Conservation (phyloP, 768 basidiomycete genomes). For the Pleurotus citrinopileatus region DNA sequence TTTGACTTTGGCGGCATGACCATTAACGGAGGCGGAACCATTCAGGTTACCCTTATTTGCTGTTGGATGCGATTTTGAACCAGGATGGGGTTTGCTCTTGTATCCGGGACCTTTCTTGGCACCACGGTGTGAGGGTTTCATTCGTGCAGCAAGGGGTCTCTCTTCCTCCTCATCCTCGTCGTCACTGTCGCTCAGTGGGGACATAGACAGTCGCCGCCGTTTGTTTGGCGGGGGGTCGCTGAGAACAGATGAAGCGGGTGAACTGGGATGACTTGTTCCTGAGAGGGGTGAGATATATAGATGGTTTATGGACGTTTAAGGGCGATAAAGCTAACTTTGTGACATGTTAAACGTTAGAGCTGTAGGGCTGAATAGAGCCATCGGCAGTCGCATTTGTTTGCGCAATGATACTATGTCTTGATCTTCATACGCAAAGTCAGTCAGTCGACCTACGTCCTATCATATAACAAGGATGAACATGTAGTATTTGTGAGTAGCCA, state of each 20-base stretch:
- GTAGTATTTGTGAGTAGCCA: constrained; percentile 5
- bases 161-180: constrained; percentile 58
- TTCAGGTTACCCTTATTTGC: constrained; percentile 37
- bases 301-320: not conserved
- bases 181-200: constrained; percentile 51
- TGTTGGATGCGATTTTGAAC: constrained; percentile 37
- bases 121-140: constrained; percentile 33
- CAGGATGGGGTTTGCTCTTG: constrained; percentile 59
- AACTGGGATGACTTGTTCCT: constrained; percentile 22
- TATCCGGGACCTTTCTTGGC: constrained; percentile 58
- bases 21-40: constrained; percentile 31
- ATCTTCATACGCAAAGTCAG: constrained; percentile 79
- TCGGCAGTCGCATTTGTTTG: constrained; percentile 62
- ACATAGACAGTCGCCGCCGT: constrained; percentile 50
- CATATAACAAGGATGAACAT: not conserved
- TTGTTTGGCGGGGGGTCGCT: constrained; percentile 49
- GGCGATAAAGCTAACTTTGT: constrained; percentile 39
- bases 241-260: constrained; percentile 48
- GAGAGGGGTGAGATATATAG: not conserved
- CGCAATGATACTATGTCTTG: constrained; percentile 66
- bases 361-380: constrained; percentile 47
- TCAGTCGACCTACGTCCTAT: constrained; percentile 74
- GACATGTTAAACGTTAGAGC: constrained; percentile 41
- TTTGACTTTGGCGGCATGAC: constrained; percentile 54
- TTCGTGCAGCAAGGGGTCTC: constrained; percentile 50